Base-by-base conservation (phyloP, 75 land plant genomes). In the Larix kaempferi region DNA sequence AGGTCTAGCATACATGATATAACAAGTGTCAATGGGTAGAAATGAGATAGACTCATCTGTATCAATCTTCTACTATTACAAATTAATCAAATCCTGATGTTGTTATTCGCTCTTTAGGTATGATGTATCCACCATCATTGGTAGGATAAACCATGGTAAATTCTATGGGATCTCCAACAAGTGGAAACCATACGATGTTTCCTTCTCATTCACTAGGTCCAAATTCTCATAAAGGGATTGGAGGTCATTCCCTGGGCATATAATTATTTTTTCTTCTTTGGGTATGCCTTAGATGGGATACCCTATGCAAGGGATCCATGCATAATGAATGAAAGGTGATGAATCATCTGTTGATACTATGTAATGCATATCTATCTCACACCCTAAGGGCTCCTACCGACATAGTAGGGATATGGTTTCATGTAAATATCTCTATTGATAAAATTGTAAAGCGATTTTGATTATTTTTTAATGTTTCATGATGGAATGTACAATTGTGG, bases 1-100 rank as follows among this genome's bases (percentile, higher is more conserved):
- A 85, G 91, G 65, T 79, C 86, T 5, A 91, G 88, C 84, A 91
- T 91, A 25, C 93, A 91, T 77, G 93, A 88, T 63, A 91, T 91
- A 29, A 91, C 93, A 39, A 39, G 5, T 39, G 85, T 74, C n/a
- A 80, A 78, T 71, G 78, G 82, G 27, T 75, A 0, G 87, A 80
- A 3, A 66, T 62, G 21, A 73, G 29, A 25, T 29, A 75, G 33
- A 69, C 80, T 79, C 55, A 75, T 17, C 55, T 72, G 55, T n/a
- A n/a, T n/a, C 69, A 74, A 56, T n/a, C 75, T 74, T 56, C 75
- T 14, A 37, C 56, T 55, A 69, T 69, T 69, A 67, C 72, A 39
- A 67, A 67, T 37, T 17, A 52, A 10, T 19, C 52, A 35, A 66
- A 29, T 33, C 71, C 71, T 66, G 0, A 5, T 21, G 52, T 23